Conservation (phyloP, 441 rosid species). For the Eugenia klotzschiana region DNA sequence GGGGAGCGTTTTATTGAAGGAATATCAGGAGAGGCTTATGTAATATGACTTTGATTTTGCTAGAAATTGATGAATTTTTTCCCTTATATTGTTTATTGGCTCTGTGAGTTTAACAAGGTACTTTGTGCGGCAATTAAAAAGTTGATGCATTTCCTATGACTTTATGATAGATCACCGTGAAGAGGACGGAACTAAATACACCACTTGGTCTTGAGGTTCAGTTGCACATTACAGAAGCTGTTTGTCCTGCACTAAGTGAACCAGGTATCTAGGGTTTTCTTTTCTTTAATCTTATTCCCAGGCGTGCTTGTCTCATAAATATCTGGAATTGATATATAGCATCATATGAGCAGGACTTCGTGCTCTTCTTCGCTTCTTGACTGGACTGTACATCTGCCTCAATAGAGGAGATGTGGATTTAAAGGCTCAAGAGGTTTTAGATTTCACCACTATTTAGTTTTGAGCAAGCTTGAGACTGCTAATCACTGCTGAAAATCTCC, state of each 20-base stretch:
- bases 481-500: neutral
- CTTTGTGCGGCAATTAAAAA: neutral
- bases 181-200: conserved; percentile 81
- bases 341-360: conserved; percentile 60
- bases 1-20: conserved; percentile 97
- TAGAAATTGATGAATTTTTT: neutral
- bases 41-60: conserved; percentile 14
- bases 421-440: conserved; percentile 73
- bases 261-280: conserved; percentile 42
- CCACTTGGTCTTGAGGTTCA: conserved; percentile 99
- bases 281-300: neutral
- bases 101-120: neutral
- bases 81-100: neutral
- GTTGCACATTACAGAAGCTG: conserved; percentile 82
- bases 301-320: neutral
- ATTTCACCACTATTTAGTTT: neutral
- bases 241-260: conserved; percentile 96
- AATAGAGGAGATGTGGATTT: conserved; percentile 90
- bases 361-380: conserved; percentile 92
- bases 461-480: neutral
- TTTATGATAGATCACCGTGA: conserved; percentile 64
- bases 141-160: neutral
- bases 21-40: conserved; percentile 92
- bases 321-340: neutral
- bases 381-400: conserved; percentile 87